phyloP scores from a whole-genome alignment of 208 protist genomes.

The Balamuthia mandrillaris region DNA sequence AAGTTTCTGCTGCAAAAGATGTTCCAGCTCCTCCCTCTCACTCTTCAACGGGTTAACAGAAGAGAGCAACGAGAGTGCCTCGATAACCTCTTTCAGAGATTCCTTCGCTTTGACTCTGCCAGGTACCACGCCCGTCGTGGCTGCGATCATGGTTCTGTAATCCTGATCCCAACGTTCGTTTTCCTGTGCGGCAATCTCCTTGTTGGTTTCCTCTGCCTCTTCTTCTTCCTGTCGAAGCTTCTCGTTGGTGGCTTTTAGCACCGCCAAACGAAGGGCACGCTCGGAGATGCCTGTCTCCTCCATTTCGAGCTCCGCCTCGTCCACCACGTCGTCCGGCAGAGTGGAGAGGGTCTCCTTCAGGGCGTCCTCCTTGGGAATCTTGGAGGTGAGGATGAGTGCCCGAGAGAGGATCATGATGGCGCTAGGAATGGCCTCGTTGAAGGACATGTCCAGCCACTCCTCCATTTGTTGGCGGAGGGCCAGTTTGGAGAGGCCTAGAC shows the following conservation, averaged over 20 bases:
- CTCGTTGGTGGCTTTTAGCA: constrained; percentile 8
- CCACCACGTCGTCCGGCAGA: constrained; percentile 22
- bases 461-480: constrained; percentile 14
- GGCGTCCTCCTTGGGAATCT: neutral
- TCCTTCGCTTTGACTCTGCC: too few species aligned
- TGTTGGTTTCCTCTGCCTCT: too few species aligned
- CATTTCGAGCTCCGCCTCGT: constrained; percentile 31
- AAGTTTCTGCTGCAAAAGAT: too few species aligned
- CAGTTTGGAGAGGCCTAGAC: constrained; percentile 22
- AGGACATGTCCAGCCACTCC: constrained; percentile 63
- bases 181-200: too few species aligned
- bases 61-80: neutral
- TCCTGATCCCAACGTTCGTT: too few species aligned
- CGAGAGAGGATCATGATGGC: constrained; percentile 56
- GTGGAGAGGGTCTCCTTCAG: constrained; percentile 18
- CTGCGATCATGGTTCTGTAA: neutral
- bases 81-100: too few species aligned
- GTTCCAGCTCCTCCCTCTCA: too few species aligned
- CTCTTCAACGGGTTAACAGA: neutral
- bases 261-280: constrained; percentile 8
- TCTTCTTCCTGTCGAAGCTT: neutral
- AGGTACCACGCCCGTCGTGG: neutral
- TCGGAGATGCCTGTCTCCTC: neutral
- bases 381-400: constrained; percentile 43
- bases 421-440: constrained; percentile 50